Conservation (phyloP, 192 early-diverging fungal genomes). For the Podila minutissima region DNA sequence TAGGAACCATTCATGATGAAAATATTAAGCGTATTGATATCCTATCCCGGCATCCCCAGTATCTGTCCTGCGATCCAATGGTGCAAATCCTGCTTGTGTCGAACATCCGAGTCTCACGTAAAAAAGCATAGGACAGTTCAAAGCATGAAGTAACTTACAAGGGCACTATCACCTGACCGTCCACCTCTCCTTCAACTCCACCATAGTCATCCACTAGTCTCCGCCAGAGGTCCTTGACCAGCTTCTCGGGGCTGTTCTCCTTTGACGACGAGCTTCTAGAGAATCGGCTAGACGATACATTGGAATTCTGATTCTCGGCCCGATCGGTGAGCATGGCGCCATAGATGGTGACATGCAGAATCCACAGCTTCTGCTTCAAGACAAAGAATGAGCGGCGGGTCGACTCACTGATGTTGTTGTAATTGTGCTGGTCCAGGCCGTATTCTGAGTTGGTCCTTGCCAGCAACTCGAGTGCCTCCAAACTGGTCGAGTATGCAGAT, state of each 20-base stretch:
- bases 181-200: conserved; percentile 51
- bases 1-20: too few species aligned
- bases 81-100: neutral
- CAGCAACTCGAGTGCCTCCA: conserved; percentile 35
- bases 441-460: conserved; percentile 32
- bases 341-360: conserved; percentile 46
- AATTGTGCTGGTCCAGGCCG: conserved; percentile 12
- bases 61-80: too few species aligned
- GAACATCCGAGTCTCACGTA: neutral
- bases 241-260: conserved; percentile 31
- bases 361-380: conserved; percentile 53
- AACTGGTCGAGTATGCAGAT: conserved; percentile 28
- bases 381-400: conserved; percentile 28
- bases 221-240: conserved; percentile 48
- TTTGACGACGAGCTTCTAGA: conserved; percentile 4
- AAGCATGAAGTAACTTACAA: conserved; percentile 28
- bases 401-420: neutral
- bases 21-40: too few species aligned
- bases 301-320: conserved; percentile 3
- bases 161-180: conserved; percentile 53
- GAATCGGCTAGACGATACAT: neutral
- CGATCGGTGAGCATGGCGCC: conserved; percentile 52
- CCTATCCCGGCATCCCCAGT: too few species aligned
- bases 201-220: conserved; percentile 47
- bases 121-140: neutral